phyloP scores from a whole-genome alignment of 768 basidiomycete genomes.

The Suillus luteus region DNA sequence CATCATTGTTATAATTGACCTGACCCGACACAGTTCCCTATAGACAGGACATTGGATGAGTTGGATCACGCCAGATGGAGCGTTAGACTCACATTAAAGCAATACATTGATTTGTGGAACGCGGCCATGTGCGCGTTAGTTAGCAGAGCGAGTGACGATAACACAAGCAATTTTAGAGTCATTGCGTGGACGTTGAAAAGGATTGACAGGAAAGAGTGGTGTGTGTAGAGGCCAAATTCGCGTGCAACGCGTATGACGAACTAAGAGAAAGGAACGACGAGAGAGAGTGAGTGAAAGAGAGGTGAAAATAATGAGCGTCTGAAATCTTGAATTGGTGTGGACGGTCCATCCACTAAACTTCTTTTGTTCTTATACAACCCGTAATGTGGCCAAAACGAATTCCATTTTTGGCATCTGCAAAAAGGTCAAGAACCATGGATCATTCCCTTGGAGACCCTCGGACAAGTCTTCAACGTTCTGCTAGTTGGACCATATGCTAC shows the following conservation, averaged over 20 bases:
- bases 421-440: not conserved
- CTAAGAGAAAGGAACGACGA: not conserved
- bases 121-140: constrained; percentile 45
- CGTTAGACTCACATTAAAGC: constrained; percentile 37
- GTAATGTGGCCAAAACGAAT: not conserved
- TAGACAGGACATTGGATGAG: not conserved
- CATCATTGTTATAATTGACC: constrained; percentile 41
- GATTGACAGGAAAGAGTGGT: constrained; percentile 4
- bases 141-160: constrained; percentile 13
- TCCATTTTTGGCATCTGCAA: not conserved
- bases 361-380: constrained; percentile 3
- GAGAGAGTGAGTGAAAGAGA: not conserved
- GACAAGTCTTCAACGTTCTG: constrained; percentile 1
- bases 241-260: not conserved
- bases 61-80: not conserved
- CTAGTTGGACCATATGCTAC: not conserved
- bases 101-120: constrained; percentile 48
- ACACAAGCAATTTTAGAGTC: not conserved
- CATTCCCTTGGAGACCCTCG: constrained; percentile 4
- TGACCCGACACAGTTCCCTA: constrained; percentile 33
- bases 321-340: not conserved
- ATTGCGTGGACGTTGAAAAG: not conserved
- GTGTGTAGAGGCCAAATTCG: not conserved
- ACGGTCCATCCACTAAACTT: not conserved
- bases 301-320: not conserved